These are phyloP conservation scores for Kluyveromyces dobzhanskii DNA, from an alignment of 805 yeast species.

Conservation along the genomic window DNA sequence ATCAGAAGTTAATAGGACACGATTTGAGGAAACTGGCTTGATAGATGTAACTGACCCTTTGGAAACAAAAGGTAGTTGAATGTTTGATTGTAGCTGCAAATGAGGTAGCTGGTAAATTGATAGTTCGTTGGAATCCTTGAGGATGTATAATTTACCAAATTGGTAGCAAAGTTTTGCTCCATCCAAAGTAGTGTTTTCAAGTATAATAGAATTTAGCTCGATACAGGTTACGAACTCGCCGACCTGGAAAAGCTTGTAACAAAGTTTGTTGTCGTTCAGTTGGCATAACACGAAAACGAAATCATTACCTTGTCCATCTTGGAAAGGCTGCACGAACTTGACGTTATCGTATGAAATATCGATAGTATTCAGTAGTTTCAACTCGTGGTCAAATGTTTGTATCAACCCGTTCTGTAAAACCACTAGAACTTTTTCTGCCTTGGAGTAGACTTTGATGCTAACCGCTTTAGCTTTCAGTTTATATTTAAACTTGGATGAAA, in stretches of 20 bases:
- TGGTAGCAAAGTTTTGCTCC: constrained; percentile 20
- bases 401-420: constrained; percentile 25
- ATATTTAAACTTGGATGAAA: constrained; percentile 9
- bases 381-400: constrained; percentile 20
- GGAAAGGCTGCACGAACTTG: constrained; percentile 16
- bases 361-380: constrained; percentile 17
- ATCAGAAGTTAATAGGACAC: constrained; percentile 22
- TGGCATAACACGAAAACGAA: constrained; percentile 18
- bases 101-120: constrained; percentile 20
- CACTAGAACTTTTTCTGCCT: constrained; percentile 13
- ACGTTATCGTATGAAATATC: constrained; percentile 20
- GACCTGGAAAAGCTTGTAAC: constrained; percentile 20
- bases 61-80: constrained; percentile 21
- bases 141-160: constrained; percentile 22
- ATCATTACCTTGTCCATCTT: constrained; percentile 6
- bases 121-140: constrained; percentile 11
- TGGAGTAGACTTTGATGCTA: constrained; percentile 13
- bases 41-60: constrained; percentile 13
- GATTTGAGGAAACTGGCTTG: constrained; percentile 23
- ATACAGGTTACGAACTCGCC: constrained; percentile 10
- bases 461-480: constrained; percentile 14
- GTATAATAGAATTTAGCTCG: constrained; percentile 21
- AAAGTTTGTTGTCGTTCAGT: constrained; percentile 15
- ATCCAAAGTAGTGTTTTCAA: constrained; percentile 15
- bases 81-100: constrained; percentile 16